These are phyloP conservation scores for Seminavis robusta DNA, from an alignment of 108 stramenopile genomes.

Conservation along the genomic window DNA sequence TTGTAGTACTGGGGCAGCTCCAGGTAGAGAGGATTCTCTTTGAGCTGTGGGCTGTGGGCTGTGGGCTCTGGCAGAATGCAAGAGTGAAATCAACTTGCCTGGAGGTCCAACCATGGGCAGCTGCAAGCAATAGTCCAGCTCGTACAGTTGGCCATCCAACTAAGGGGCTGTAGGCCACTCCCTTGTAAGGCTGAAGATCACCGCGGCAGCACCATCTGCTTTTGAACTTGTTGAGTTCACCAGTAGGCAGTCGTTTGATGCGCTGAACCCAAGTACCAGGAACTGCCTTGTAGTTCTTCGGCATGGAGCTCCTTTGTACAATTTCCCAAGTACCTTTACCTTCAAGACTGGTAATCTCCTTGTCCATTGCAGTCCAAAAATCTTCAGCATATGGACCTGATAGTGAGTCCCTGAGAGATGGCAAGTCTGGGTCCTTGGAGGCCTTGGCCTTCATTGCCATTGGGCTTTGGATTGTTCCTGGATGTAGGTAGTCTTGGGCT, in stretches of 20 bases:
- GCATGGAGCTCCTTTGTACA: background rate
- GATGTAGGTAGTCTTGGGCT: no score
- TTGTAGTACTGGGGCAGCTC: conserved; percentile 37
- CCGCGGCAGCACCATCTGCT: conserved; percentile 43
- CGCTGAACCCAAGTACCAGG: conserved; percentile 42
- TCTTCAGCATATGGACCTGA: conserved; percentile 22
- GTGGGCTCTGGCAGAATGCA: conserved; percentile 34
- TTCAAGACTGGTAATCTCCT: conserved; percentile 21
- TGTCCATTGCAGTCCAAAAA: conserved; percentile 21
- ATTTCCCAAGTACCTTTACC: conserved; percentile 15
- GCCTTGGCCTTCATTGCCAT: no score
- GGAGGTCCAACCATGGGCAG: conserved; percentile 1
- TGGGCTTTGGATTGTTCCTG: no score
- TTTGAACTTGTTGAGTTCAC: conserved; percentile 40
- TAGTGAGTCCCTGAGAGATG: conserved; percentile 24
- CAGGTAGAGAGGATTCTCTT: conserved; percentile 22
- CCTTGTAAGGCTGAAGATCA: conserved; percentile 36
- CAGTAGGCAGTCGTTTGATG: conserved; percentile 44
- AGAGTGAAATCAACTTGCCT: conserved; percentile 13
- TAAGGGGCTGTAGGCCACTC: conserved; percentile 48
- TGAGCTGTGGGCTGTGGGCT: conserved; percentile 24
- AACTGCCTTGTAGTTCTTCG: conserved; percentile 2
- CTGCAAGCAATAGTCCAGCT: conserved; percentile 10
- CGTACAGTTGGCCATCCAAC: conserved; percentile 39
- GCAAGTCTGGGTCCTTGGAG: conserved; percentile 29